phyloP scores from a whole-genome alignment of 2,329 filamentous ascomycete species.

The Ilyonectria mors-panacis region DNA sequence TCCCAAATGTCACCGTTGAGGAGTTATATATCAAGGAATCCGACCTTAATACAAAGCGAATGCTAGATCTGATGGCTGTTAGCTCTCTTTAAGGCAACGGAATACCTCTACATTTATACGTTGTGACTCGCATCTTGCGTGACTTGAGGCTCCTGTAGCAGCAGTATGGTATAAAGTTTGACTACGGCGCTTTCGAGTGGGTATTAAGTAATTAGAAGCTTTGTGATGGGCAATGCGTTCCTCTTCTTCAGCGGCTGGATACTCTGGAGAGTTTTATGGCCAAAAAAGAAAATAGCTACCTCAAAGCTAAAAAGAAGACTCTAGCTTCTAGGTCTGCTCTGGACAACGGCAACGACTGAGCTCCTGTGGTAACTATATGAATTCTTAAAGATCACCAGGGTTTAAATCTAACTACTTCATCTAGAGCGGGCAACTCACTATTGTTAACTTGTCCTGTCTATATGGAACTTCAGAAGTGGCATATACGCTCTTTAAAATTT shows the following conservation, averaged over 20 bases:
- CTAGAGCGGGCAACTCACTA: conserved; percentile 54
- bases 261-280: conserved; percentile 67
- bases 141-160: conserved; percentile 67
- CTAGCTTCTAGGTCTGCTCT: neutral
- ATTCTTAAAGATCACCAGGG: neutral
- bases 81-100: conserved; percentile 51
- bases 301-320: neutral
- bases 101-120: conserved; percentile 71
- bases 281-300: conserved; percentile 35
- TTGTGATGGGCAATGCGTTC: conserved; percentile 63
- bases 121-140: conserved; percentile 69
- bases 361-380: conserved; percentile 35
- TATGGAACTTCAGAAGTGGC: conserved; percentile 77
- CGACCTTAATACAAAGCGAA: conserved; percentile 70
- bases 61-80: conserved; percentile 74
- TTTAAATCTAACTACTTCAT: conserved; percentile 4
- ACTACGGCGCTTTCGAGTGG: conserved; percentile 64
- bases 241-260: conserved; percentile 60
- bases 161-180: conserved; percentile 54
- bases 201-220: conserved; percentile 55
- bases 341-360: conserved; percentile 37
- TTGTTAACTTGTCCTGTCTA: conserved; percentile 80
- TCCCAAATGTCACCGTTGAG: conserved; percentile 63
- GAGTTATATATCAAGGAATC: conserved; percentile 65
- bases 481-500: conserved; percentile 81